Base-by-base conservation (phyloP, 2,329 filamentous ascomycete genomes). In the Xylaria hypoxylon region DNA sequence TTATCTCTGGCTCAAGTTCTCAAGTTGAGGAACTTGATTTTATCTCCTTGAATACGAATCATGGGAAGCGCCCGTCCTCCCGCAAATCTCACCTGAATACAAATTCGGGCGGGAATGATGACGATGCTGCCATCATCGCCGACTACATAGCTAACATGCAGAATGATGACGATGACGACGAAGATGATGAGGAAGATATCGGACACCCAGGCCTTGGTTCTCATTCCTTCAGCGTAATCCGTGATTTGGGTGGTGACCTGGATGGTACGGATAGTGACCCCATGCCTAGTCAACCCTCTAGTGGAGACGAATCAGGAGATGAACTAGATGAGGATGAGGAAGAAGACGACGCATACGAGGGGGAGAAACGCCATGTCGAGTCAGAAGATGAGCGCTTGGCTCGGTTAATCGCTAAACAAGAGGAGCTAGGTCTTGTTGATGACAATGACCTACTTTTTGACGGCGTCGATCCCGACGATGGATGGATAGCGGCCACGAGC, bases 81-180 rank as follows among this genome's bases (percentile, higher is more conserved):
- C 52, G 24, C 19, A 64, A 59, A 35, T 44, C 47, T 17, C 19
- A 40, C 35, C 62, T 31, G 11, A 62, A 59, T 35, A 40, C 24
- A 7, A n/a, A 52, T 6, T 59, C 45, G 28, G 65, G 47, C 15
- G 62, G 51, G 17, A 52, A 68, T 11, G 72, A 77, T 2, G 81
- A 85, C 7, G 84, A 90, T 19, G 86, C 89, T 44, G 85, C 83
- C 0, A 81, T 89, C 47, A 79, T 89, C 71, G 85, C 87, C 1
- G 92, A 94, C 73, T 94, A 94, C 72, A 89, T 93, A 73, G 84
- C 86, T 48, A 92, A 93, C 68, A 83, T 92, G 73, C 79, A 79
- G 19, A 82, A 82, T 1, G 82, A 69, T 6, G 68, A 57, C 1
- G 65, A 68, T 17, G 62, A 65, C 6, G 75, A 77, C 10, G 69